Conservation (phyloP, 192 early-diverging fungal genomes). For the Coemansia sp. region DNA sequence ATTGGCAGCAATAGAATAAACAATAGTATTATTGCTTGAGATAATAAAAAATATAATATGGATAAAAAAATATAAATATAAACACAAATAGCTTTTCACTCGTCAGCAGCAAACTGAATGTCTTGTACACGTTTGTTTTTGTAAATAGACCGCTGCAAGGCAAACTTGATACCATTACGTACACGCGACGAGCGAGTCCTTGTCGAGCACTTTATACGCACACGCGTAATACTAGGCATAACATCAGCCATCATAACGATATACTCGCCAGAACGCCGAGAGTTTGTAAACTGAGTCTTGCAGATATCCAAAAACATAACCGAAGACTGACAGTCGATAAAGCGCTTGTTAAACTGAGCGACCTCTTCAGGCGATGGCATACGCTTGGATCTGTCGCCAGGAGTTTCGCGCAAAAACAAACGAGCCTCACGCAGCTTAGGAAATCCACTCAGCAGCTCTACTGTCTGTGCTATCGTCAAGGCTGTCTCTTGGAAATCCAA, state of each 20-base stretch:
- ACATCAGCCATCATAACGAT: constrained; percentile 27
- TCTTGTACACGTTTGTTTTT: constrained; percentile 2
- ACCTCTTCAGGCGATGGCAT: background rate
- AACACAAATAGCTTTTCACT: background rate
- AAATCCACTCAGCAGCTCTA: constrained; percentile 11
- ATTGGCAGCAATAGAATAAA: background rate
- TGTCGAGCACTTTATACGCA: constrained; percentile 4
- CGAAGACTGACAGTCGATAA: constrained; percentile 10
- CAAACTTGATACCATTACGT: constrained; percentile 10
- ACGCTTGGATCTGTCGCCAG: constrained; percentile 3
- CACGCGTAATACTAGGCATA: constrained; percentile 12
- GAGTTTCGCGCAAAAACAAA: constrained; percentile 1
- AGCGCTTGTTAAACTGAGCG: constrained; percentile 14
- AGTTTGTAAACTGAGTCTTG: background rate
- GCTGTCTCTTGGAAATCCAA: constrained; percentile 14
- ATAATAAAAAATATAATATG: background rate
- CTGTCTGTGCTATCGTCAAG: constrained; percentile 2
- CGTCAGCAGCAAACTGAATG: background rate
- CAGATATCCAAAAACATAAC: constrained; percentile 11
- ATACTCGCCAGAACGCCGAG: constrained; percentile 19
- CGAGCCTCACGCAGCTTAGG: constrained; percentile 6
- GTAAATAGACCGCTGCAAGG: constrained; percentile 13
- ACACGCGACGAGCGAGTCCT: background rate
- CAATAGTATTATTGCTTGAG: background rate
- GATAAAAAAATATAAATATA: background rate